Evolutionary conservation across 805 yeast species (phyloP).

Genomic region (Allodekkera sacchari): DNA sequence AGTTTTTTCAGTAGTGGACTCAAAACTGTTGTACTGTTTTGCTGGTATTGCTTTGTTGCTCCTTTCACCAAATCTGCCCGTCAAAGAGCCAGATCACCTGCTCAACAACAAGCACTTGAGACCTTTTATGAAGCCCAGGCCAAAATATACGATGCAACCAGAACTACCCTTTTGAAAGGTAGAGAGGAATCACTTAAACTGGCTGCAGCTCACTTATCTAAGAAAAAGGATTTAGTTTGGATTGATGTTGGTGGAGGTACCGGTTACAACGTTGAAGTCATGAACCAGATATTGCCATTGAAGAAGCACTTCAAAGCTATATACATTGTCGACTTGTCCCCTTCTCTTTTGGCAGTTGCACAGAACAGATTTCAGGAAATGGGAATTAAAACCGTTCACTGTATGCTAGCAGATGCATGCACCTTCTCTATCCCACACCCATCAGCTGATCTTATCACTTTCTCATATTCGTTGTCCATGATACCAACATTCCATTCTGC

Average conservation of each 20-base stretch:
- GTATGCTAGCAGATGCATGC: conserved; percentile 69
- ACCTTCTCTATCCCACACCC: conserved; percentile 46
- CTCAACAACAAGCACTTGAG: conserved; percentile 53
- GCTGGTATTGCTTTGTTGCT: conserved; percentile 49
- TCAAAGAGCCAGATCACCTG: conserved; percentile 17
- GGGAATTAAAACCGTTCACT: conserved; percentile 53
- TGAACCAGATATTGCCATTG: conserved; percentile 49
- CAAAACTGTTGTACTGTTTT: conserved; percentile 23
- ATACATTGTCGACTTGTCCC: conserved; percentile 68
- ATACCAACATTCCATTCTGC: conserved; percentile 78
- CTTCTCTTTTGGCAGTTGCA: conserved; percentile 71
- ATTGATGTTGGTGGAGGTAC: conserved; percentile 85
- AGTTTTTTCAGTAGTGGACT: conserved; percentile 6
- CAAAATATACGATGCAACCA: conserved; percentile 63
- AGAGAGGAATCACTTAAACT: conserved; percentile 54
- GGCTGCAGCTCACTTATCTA: conserved; percentile 48
- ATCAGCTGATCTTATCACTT: conserved; percentile 65
- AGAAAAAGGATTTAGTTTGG: conserved; percentile 48
- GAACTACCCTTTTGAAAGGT: conserved; percentile 60
- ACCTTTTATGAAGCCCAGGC: conserved; percentile 72
- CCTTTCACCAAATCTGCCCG: conserved; percentile 37
- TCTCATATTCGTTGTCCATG: conserved; percentile 78
- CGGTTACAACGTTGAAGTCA: conserved; percentile 71
- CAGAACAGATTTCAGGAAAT: conserved; percentile 40
- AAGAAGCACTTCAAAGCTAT: conserved; percentile 49